These are phyloP conservation scores for Stentor roeselii DNA, from an alignment of 73 alveolate species.

Conservation along the genomic window DNA sequence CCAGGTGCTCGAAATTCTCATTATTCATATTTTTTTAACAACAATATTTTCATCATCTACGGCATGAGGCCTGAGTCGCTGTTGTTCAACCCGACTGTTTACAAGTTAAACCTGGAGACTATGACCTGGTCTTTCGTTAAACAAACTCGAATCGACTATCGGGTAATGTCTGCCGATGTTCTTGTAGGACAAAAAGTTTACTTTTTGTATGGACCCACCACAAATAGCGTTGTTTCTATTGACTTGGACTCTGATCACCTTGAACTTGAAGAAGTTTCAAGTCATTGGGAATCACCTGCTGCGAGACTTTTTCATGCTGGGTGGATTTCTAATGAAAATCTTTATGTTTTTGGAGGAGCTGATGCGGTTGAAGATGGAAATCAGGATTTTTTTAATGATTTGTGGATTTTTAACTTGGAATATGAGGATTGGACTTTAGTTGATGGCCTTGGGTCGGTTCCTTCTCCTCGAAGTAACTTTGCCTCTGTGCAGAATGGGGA, in stretches of 20 bases:
- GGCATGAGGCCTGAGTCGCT: not conserved
- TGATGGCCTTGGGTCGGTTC: not conserved
- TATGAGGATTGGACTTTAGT: not conserved
- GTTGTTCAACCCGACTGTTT: not conserved
- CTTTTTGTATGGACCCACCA: too few relatives aligned
- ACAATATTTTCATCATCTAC: too few relatives aligned
- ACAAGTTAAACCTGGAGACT: not conserved
- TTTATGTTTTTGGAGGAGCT: slow-evolving; percentile 4
- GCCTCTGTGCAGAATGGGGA: too few relatives aligned
- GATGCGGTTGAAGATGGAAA: not conserved
- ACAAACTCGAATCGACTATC: not conserved
- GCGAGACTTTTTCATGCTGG: too few relatives aligned
- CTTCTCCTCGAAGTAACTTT: not conserved
- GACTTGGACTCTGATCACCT: too few relatives aligned
- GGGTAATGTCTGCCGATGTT: not conserved
- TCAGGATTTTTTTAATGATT: not conserved
- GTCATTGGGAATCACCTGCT: too few relatives aligned
- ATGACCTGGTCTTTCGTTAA: not conserved
- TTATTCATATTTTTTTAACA: not conserved
- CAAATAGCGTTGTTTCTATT: too few relatives aligned
- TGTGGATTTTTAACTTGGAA: not conserved
- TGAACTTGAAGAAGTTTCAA: too few relatives aligned
- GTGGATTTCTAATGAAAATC: too few relatives aligned
- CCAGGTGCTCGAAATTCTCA: not conserved
- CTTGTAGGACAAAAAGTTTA: too few relatives aligned